Evolutionary conservation across 148 eudicot species (phyloP), one percentile per base, ranked within the genome.

Genomic region (Fagopyrum homotropicum): DNA sequence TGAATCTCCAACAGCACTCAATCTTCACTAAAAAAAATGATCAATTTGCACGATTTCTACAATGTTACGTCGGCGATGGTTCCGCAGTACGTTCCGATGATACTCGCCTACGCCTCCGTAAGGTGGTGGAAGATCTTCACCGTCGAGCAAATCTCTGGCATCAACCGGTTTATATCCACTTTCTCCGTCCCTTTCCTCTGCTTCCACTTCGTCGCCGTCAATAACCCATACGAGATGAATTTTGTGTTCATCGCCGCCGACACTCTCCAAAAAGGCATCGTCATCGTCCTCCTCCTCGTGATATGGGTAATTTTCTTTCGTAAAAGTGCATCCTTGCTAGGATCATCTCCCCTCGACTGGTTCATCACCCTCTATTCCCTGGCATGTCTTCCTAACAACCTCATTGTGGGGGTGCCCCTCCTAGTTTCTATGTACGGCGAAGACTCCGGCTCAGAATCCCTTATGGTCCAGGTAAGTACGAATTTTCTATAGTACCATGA

Each of bases 81-180:
- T 12, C 89, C 89, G 0, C 83, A 84, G 22, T 86, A 86, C 77
- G 89, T 86, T n/a, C 85, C 89, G 45, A 86, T 86, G 89, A 75
- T 84, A 17, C 60, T 84, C 14, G 89, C 87, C 19, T 86, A 86
- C 77, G 89, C 86, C 51, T 78, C 86, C 7, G 87, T 86, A 30
- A 80, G 83, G n/a, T 86, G 89, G 89, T 86, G 89, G 89, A 82
- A 82, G 75, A 86, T 86, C 70, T 86, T 86, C 74, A 76, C 82
- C 22, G 79, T 85, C 17, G 89, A 86, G 59, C 89, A 86, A 79
- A 84, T 85, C 75, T 84, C 89, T 47, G 89, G 89, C 76, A 86
- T 86, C 69, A 86, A 84, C 81, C 89, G 85, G 6, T 86, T 86
- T 61, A 87, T 86, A 40, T 82, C 89, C 7, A 64, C 84, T 4